A percentile compares a stretch with the other conserved stretches of the same genome.
Evolutionary conservation across 331 rosid genomes (phyloP).

Genomic region (Rhamnella rubrinervis): DNA sequence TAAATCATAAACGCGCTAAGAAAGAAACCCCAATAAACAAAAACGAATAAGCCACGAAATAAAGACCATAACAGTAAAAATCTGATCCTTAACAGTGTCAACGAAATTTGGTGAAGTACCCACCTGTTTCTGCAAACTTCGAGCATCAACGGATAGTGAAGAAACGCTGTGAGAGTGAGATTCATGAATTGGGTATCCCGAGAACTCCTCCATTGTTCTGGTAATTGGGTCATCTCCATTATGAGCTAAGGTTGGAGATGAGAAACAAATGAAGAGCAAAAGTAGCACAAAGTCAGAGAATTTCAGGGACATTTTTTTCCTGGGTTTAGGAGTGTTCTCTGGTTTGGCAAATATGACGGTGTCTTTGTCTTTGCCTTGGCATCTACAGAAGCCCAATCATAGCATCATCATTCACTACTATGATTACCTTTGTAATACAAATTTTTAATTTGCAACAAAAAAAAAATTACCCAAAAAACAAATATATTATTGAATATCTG

Average conservation of each 20-base stretch:
- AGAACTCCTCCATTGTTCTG: slow-evolving; percentile 79
- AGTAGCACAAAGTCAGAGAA: slow-evolving; percentile 15
- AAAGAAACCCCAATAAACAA: slow-evolving; percentile 1
- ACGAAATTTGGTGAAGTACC: neutral
- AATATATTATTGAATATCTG: no score
- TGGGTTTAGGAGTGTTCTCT: slow-evolving; percentile 8
- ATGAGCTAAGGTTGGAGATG: slow-evolving; percentile 31
- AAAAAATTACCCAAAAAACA: no score
- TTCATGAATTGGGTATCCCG: slow-evolving; percentile 75
- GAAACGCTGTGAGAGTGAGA: slow-evolving; percentile 36
- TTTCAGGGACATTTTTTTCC: slow-evolving; percentile 23
- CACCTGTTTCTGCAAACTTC: slow-evolving; percentile 77
- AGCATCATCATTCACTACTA: no score
- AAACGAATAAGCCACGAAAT: neutral
- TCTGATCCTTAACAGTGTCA: neutral
- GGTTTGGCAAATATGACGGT: no score
- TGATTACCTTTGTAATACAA: no score
- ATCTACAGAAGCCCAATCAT: no score
- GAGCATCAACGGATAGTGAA: slow-evolving; percentile 62
- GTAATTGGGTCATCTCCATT: slow-evolving; percentile 51
- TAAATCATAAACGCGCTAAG: neutral
- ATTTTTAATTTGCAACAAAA: no score
- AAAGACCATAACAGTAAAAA: neutral
- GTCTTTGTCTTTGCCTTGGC: no score
- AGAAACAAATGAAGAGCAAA: slow-evolving; percentile 27